A percentile compares a stretch with the other conserved stretches of the same genome.
These are phyloP conservation scores for Iris macrosiphon DNA, from an alignment of 106 monocot species.

Conservation along the genomic window DNA sequence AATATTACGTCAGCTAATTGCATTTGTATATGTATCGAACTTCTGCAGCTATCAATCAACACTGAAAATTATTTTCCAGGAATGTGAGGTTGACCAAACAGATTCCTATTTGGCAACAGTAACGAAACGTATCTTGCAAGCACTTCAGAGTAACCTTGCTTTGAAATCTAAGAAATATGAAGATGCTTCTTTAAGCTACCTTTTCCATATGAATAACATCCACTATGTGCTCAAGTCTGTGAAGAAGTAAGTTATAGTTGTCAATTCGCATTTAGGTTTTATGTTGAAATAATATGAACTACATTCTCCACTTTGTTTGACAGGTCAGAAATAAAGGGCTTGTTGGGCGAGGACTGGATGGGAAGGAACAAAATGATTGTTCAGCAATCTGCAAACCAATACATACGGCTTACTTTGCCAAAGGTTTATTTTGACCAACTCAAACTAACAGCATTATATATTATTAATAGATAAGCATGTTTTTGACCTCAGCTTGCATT, in stretches of 20 bases:
- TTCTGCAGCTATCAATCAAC: slow-evolving; percentile 42
- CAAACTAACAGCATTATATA: too few species aligned
- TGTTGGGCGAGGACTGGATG: slow-evolving; percentile 48
- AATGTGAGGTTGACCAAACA: slow-evolving; percentile 27
- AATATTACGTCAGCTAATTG: too few species aligned
- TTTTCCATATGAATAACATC: slow-evolving; percentile 48
- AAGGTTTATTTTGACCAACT: slow-evolving; percentile 32
- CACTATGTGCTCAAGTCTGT: slow-evolving; percentile 51
- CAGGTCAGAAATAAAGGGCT: slow-evolving; percentile 44
- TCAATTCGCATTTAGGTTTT: background rate
- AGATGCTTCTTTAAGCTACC: slow-evolving; percentile 34
- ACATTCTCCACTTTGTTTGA: background rate
- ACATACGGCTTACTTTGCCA: slow-evolving; percentile 41
- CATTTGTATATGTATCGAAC: background rate
- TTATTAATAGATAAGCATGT: too few species aligned
- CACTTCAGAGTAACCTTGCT: slow-evolving; percentile 40
- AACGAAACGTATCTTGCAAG: slow-evolving; percentile 36
- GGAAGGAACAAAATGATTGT: slow-evolving; percentile 35
- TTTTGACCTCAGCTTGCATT: too few species aligned
- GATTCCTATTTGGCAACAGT: slow-evolving; percentile 26
- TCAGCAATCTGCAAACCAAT: slow-evolving; percentile 39
- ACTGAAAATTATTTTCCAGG: slow-evolving; percentile 37
- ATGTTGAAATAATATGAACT: background rate
- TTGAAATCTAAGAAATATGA: slow-evolving; percentile 45
- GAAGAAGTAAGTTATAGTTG: slow-evolving; percentile 16